Evolutionary conservation across 768 basidiomycete species (phyloP).

Genomic region (Auriscalpium orientale): DNA sequence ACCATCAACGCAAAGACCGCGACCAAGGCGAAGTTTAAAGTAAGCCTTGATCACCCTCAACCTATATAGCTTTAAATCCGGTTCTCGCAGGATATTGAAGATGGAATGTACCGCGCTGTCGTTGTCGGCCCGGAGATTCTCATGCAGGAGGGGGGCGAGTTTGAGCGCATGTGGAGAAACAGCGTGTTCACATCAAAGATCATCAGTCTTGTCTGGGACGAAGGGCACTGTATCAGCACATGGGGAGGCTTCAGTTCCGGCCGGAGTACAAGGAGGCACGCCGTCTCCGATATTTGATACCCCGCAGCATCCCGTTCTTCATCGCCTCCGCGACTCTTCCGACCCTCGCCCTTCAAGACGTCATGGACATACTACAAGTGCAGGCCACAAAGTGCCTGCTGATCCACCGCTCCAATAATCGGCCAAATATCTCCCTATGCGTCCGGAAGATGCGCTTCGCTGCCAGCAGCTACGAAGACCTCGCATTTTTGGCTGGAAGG

Average conservation of each 20-base stretch:
- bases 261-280: slow-evolving; percentile 12
- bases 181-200: slow-evolving; percentile 3
- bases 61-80: background rate
- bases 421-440: background rate
- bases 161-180: slow-evolving; percentile 10
- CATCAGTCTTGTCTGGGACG: slow-evolving; percentile 18
- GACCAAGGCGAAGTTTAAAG: background rate
- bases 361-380: slow-evolving; percentile 4
- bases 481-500: slow-evolving; percentile 1
- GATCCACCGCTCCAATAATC: slow-evolving; percentile 6
- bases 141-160: slow-evolving; percentile 6
- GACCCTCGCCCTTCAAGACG: background rate
- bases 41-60: background rate
- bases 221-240: slow-evolving; percentile 16
- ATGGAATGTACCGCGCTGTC: background rate
- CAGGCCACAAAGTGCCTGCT: background rate
- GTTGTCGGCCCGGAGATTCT: slow-evolving; percentile 6
- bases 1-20: background rate
- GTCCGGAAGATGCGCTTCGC: slow-evolving; percentile 1
- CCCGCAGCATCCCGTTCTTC: slow-evolving; percentile 5
- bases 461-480: background rate
- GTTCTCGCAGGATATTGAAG: background rate
- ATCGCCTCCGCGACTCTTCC: slow-evolving; percentile 17
- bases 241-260: slow-evolving; percentile 18
- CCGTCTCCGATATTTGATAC: slow-evolving; percentile 10